Evolutionary conservation across 352 stramenopile genomes (phyloP), one percentile per base, ranked within the genome.

Genomic region (Phytopythium litorale): DNA sequence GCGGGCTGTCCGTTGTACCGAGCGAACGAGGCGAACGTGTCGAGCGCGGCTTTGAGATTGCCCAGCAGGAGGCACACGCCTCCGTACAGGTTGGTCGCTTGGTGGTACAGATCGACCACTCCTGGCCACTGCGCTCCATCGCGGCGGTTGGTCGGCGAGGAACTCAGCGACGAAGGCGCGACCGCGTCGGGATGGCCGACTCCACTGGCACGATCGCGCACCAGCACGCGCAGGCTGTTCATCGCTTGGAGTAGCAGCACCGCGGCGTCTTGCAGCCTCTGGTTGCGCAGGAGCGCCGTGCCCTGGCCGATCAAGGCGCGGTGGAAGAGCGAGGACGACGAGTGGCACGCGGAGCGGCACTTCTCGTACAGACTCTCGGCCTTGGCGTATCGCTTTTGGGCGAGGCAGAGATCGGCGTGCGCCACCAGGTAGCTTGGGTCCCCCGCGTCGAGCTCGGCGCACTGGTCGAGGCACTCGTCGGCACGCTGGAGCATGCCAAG

Each of bases 401-500:
- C 70, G 7, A 88, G 62, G 12, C 73, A 71, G 23, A 87, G 56
- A 52, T 84, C 78, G 0, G 63, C 76, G 53, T 87, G 72, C 15
- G 79, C 74, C 2, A 85, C 55, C 43, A 88, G 40, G 54, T 88
- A 86, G 19, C 73, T 67, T 2, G 76, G 68, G 30, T 85, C 65
- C 0, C 70, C 58, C 3, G 43, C 50, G 25, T 83, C 71, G 4
- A 74, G 38, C n/a, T 52, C 58, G 0, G 72, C 66, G 58, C 70
- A 78, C 19, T 67, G 57, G 3, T 84, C 68, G 38, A 84, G 76
- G 57, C 74, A 83, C 12, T 48, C 30, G n/a, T 86, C 75, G 1
- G 79, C 76, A 13, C 79, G 76, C 55, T 81, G 63, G 42, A 78
- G 68, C 72, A 88, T 79, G 0, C 79, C 79, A 15, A 86, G 80